These are phyloP conservation scores for Colletotrichum incanum DNA, from an alignment of 2,329 filamentous ascomycete genomes.

Conservation along the genomic window DNA sequence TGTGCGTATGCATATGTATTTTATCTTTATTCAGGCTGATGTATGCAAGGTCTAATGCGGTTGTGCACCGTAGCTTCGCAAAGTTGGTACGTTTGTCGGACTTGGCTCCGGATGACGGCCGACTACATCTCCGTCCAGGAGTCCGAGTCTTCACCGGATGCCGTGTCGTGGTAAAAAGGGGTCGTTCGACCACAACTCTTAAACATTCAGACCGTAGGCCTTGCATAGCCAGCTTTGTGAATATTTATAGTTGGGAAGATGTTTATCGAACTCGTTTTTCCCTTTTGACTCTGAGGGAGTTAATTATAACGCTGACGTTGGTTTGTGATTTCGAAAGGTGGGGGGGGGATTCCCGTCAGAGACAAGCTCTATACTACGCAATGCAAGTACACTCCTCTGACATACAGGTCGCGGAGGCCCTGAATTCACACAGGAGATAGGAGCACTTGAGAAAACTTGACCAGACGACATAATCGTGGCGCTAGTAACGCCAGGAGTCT, in stretches of 20 bases:
- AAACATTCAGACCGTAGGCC: background rate
- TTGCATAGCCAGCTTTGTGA: background rate
- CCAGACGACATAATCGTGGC: background rate
- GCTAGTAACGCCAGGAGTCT: background rate
- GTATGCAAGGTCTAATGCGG: conserved; percentile 12
- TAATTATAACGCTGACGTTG: background rate
- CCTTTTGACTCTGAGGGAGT: background rate
- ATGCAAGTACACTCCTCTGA: background rate
- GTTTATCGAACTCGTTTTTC: no score
- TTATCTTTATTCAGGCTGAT: background rate
- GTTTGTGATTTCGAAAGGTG: background rate
- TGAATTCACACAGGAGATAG: no score
- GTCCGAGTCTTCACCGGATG: background rate
- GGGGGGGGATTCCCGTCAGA: no score
- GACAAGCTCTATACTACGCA: no score
- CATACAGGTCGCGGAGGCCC: background rate
- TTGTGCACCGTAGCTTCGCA: background rate
- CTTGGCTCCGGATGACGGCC: conserved; percentile 1
- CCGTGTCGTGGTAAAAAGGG: background rate
- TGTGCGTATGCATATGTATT: conserved; percentile 18
- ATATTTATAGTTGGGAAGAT: background rate
- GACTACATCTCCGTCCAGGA: background rate
- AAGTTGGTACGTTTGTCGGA: background rate
- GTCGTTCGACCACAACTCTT: background rate
- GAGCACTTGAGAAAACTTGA: background rate